Conservation (phyloP, 306 rosid genomes). For the Oxytropis ochrocephala region DNA sequence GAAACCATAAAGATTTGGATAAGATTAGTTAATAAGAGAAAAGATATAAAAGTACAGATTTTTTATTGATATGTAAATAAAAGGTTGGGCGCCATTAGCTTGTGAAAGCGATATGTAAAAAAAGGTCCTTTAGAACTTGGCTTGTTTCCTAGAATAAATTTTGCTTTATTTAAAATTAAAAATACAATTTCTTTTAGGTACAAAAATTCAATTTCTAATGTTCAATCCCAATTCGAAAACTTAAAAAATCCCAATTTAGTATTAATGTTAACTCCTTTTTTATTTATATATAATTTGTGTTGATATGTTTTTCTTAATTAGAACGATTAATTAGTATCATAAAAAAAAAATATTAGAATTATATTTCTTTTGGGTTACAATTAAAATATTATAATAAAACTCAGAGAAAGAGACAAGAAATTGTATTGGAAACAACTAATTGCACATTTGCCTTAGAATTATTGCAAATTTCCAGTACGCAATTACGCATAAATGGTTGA, state of each 20-base stretch:
- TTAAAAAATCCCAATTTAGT: not conserved
- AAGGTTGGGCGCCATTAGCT: constrained; percentile 16
- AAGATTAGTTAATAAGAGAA: constrained; percentile 17
- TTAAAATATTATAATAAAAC: no score
- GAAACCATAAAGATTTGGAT: constrained; percentile 15
- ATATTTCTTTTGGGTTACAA: no score
- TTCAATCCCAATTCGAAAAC: not conserved
- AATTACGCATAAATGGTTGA: no score
- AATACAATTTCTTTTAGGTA: not conserved
- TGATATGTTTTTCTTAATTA: no score
- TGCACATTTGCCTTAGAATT: no score
- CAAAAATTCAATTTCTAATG: not conserved
- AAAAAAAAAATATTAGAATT: no score
- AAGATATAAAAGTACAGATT: constrained; percentile 19
- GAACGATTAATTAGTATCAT: no score
- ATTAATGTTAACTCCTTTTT: not conserved
- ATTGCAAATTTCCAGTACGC: no score
- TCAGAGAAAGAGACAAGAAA: no score
- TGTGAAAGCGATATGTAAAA: constrained; percentile 22
- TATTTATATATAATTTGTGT: not conserved
- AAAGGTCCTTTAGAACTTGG: constrained; percentile 17
- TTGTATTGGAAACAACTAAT: no score
- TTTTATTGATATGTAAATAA: constrained; percentile 12
- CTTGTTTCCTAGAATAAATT: not conserved
- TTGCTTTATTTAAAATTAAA: not conserved